Evolutionary conservation across 2,329 filamentous ascomycete genomes (phyloP).

Genomic region (Penicillium nordicum): DNA sequence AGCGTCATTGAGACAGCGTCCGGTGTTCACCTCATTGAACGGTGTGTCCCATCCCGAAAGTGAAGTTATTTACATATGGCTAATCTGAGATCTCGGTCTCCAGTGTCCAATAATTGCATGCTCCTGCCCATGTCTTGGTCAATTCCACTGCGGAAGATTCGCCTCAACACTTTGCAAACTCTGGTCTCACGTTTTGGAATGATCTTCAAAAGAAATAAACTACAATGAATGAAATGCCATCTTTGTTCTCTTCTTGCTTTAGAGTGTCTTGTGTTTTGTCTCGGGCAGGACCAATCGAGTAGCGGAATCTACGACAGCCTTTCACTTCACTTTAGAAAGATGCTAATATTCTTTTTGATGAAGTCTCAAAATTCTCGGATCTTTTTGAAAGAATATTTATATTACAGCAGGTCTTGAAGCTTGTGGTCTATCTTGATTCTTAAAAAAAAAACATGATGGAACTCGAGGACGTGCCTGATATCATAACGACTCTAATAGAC

Average conservation of each 20-base stretch:
- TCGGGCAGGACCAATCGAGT: neutral
- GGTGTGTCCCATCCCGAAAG: conserved; percentile 54
- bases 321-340: neutral
- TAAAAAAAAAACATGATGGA: neutral
- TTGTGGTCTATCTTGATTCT: neutral
- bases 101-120: neutral
- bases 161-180: neutral
- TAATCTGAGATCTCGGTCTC: neutral
- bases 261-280: neutral
- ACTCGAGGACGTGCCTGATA: neutral
- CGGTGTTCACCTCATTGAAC: conserved; percentile 91
- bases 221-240: conserved; percentile 1
- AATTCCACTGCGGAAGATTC: neutral
- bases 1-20: conserved; percentile 86
- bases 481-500: neutral
- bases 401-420: neutral
- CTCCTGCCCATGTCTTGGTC: neutral
- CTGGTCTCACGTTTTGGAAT: neutral
- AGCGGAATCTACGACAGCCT: neutral
- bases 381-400: neutral
- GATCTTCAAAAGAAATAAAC: neutral
- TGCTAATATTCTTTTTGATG: neutral
- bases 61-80: neutral
- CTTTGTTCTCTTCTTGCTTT: neutral
- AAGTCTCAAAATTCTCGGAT: neutral